Percentiles rank a stretch among this genome's conserved stretches.
These are phyloP conservation scores for Cercospora nicotianae DNA, from an alignment of 2,329 filamentous ascomycete genomes.

Conservation along the genomic window DNA sequence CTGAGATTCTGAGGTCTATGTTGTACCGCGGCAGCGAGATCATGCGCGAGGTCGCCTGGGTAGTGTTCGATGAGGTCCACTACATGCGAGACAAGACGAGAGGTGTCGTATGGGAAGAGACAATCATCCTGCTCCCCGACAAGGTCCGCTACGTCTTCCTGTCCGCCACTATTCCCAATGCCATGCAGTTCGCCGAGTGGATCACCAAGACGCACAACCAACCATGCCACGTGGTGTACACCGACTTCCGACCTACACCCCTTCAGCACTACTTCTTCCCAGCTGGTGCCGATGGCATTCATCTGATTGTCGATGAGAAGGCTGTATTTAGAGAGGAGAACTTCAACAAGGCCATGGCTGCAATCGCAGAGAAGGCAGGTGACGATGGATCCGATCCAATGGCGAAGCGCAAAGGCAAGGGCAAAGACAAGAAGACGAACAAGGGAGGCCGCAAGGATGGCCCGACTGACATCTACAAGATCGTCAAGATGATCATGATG, in stretches of 20 bases:
- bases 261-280: conserved; percentile 98
- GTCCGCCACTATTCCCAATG: conserved; percentile 96
- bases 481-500: conserved; percentile 97
- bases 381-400: conserved; percentile 76
- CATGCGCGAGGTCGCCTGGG: conserved; percentile 99
- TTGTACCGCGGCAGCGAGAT: conserved; percentile 97
- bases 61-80: conserved; percentile 97
- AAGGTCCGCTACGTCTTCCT: conserved; percentile 99
- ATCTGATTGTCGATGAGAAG: conserved; percentile 94
- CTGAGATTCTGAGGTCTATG: conserved; percentile 98
- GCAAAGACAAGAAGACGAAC: conserved; percentile 87
- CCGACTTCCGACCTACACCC: conserved; percentile 94
- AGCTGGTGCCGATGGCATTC: conserved; percentile 85
- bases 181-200: conserved; percentile 99
- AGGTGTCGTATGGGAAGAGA: conserved; percentile 99
- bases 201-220: conserved; percentile 97
- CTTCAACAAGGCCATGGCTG: conserved; percentile 92
- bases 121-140: conserved; percentile 94
- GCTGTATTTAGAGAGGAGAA: conserved; percentile 95
- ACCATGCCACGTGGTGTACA: conserved; percentile 98
- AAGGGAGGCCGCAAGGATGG: conserved; percentile 75
- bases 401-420: conserved; percentile 79
- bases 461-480: conserved; percentile 88
- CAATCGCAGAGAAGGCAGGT: conserved; percentile 84
- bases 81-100: conserved; percentile 92